Conservation (phyloP, 169 alveolate species). For the Sarcocystis neurona region DNA sequence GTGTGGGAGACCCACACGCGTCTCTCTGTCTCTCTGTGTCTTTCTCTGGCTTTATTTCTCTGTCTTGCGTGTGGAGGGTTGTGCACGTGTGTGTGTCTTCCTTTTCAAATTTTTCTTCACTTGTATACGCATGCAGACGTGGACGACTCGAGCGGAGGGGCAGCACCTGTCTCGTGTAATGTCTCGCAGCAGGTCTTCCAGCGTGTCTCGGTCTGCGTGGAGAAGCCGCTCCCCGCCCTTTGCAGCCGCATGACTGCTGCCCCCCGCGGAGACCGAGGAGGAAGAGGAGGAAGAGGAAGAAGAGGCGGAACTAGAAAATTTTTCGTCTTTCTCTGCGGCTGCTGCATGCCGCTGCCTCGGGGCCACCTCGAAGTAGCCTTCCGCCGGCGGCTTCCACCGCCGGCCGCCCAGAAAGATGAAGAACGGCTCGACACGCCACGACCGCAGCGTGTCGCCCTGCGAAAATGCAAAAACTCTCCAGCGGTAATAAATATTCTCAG, state of each 20-base stretch:
- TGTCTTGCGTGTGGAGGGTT: background rate
- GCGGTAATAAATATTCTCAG: slow-evolving; percentile 65
- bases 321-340: too few relatives aligned
- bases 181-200: slow-evolving; percentile 61
- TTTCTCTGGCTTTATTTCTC: background rate
- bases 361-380: slow-evolving; percentile 52
- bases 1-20: background rate
- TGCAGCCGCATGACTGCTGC: slow-evolving; percentile 41
- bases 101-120: background rate
- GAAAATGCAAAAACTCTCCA: slow-evolving; percentile 64
- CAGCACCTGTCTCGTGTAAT: slow-evolving; percentile 59
- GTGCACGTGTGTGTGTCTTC: background rate
- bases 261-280: background rate
- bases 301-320: background rate
- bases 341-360: background rate
- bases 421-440: slow-evolving; percentile 68
- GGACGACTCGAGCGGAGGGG: background rate
- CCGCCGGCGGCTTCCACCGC: slow-evolving; percentile 65
- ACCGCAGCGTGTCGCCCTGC: slow-evolving; percentile 64
- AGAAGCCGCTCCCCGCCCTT: slow-evolving; percentile 60
- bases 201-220: slow-evolving; percentile 57
- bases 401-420: slow-evolving; percentile 66
- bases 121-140: background rate
- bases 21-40: background rate
- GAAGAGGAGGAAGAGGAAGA: background rate